These are phyloP conservation scores for Tetrastigma voinierianum DNA, from an alignment of 164 flowering plant species.

Conservation along the genomic window DNA sequence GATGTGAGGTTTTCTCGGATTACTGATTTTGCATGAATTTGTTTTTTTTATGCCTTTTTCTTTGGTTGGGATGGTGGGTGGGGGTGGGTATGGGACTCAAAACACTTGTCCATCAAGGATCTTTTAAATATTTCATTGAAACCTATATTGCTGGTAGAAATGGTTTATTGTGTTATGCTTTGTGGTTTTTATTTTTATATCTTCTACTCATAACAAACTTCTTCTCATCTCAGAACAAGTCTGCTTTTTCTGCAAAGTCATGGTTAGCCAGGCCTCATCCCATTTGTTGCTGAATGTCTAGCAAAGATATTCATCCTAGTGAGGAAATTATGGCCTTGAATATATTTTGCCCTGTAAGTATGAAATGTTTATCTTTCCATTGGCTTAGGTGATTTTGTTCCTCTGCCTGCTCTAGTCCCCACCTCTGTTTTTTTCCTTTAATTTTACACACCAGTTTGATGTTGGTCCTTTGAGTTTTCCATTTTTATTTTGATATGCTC, in stretches of 20 bases:
- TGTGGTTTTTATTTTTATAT: neutral
- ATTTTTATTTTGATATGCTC: neutral
- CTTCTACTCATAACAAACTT: no score
- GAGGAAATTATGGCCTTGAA: slow-evolving; percentile 81
- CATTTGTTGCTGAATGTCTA: slow-evolving; percentile 68
- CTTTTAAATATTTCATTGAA: no score
- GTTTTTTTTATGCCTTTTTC: neutral
- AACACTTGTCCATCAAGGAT: no score
- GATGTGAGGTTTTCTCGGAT: slow-evolving; percentile 44
- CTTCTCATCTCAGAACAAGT: slow-evolving; percentile 41
- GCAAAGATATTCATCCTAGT: slow-evolving; percentile 65
- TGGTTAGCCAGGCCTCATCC: slow-evolving; percentile 90
- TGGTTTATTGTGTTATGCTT: neutral
- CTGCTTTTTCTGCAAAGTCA: slow-evolving; percentile 60
- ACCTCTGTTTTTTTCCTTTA: neutral
- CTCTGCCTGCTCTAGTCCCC: neutral
- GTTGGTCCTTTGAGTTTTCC: no score
- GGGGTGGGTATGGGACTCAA: no score
- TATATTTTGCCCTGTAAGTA: slow-evolving; percentile 90
- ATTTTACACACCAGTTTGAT: no score
- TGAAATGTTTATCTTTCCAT: neutral
- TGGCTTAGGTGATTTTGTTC: no score
- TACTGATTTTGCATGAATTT: neutral
- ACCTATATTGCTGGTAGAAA: no score
- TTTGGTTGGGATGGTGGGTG: neutral